A percentile compares a stretch with the other conserved stretches of the same genome.
phyloP scores from a whole-genome alignment of 2,329 filamentous ascomycete species.

The Colletotrichum falcatum region DNA sequence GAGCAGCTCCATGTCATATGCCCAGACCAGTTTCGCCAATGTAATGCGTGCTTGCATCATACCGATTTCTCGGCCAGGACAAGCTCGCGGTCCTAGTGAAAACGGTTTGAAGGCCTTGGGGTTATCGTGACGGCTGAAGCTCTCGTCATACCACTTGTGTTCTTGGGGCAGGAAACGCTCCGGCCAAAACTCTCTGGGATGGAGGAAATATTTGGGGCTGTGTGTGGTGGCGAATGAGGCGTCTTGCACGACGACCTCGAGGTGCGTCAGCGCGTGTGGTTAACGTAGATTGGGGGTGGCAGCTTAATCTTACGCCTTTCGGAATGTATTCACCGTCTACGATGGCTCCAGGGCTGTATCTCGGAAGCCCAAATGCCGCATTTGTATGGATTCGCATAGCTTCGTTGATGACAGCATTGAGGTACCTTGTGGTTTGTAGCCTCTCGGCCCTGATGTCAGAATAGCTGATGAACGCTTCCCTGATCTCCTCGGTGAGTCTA shows the following conservation, averaged over 20 bases:
- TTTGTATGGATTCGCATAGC: not conserved
- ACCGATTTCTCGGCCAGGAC: not conserved
- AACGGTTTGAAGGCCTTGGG: not conserved
- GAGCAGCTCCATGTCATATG: not conserved
- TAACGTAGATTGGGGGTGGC: accelerated
- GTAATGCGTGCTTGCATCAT: not conserved
- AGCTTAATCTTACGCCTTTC: not conserved
- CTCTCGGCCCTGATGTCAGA: not conserved
- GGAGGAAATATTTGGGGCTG: not conserved
- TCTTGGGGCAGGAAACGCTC: not conserved
- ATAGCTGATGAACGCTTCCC: not conserved
- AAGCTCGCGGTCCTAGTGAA: not conserved
- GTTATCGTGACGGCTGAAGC: not conserved
- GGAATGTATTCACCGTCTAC: slow-evolving; percentile 3
- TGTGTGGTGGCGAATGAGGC: not conserved
- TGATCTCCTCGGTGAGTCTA: not conserved
- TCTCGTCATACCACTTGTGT: not conserved
- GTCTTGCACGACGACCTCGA: not conserved
- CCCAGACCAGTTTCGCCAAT: slow-evolving; percentile 1
- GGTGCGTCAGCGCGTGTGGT: not conserved
- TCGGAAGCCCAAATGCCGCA: slow-evolving; percentile 4
- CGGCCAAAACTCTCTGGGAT: not conserved
- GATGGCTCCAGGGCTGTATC: not conserved
- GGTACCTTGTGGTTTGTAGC: not conserved
- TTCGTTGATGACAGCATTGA: slow-evolving; percentile 6